Evolutionary conservation across 257 asterid species (phyloP).

Genomic region (Solanum chilense): DNA sequence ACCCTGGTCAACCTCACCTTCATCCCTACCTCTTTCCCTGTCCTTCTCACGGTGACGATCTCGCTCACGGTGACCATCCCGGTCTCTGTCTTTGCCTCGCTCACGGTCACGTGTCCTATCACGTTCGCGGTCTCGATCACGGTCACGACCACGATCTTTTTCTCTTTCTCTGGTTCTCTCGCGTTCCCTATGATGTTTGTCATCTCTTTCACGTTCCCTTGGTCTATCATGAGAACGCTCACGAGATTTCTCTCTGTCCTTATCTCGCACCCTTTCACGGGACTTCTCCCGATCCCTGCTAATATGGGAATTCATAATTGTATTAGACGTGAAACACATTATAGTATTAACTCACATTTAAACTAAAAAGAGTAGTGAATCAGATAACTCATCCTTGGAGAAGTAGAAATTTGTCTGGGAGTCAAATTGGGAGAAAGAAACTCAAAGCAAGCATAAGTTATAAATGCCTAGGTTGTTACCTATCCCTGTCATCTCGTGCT

Average conservation of each 20-base stretch:
- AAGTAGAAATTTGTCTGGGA: neutral
- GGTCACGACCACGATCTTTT: conserved; percentile 48
- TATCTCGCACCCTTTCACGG: conserved; percentile 65
- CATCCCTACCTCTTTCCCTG: conserved; percentile 37
- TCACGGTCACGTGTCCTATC: conserved; percentile 51
- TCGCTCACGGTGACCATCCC: conserved; percentile 25
- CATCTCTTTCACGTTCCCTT: conserved; percentile 84
- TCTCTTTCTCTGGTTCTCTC: conserved; percentile 66
- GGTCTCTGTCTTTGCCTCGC: conserved; percentile 28
- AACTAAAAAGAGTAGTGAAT: neutral
- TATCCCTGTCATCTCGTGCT: conserved; percentile 57
- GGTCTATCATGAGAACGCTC: conserved; percentile 74
- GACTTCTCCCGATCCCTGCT: conserved; percentile 81
- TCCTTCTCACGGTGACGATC: conserved; percentile 46
- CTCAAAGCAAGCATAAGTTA: neutral
- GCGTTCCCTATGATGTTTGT: conserved; percentile 81
- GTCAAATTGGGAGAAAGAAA: neutral
- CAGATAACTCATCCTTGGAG: neutral
- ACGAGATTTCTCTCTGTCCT: conserved; percentile 60
- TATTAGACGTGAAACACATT: neutral
- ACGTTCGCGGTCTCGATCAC: conserved; percentile 33
- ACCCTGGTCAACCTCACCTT: conserved; percentile 33
- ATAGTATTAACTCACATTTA: neutral
- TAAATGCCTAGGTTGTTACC: conserved; percentile 21
- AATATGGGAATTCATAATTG: neutral